Evolutionary conservation across 352 stramenopile genomes (phyloP).

Genomic region (Phytophthora syringae): DNA sequence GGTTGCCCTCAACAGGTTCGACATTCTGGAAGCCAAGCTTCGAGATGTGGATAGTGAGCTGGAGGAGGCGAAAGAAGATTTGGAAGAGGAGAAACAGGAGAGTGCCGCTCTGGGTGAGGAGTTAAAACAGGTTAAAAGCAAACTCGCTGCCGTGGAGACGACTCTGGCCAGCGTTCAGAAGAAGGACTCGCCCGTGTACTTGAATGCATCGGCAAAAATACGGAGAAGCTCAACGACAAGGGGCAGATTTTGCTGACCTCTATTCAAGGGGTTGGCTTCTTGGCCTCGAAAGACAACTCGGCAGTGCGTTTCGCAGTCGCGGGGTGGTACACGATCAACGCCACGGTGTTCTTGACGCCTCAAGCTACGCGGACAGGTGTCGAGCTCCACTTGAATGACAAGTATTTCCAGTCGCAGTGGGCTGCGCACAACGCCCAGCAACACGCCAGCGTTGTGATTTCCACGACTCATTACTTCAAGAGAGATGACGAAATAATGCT

Average conservation of each 20-base stretch:
- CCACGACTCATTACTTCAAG: not conserved
- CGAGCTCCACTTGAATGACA: not conserved
- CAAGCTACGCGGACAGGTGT: not conserved
- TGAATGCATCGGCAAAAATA: not conserved
- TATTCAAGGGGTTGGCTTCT: not conserved
- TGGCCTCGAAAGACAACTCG: not conserved
- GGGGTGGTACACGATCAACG: not conserved
- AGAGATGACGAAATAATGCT: conserved; percentile 9
- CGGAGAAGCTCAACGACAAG: not conserved
- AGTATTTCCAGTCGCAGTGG: conserved; percentile 3
- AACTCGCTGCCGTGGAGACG: not conserved
- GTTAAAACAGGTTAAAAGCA: not conserved
- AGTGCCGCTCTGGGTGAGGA: not conserved
- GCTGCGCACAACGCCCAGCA: not conserved
- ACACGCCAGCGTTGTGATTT: conserved; percentile 7
- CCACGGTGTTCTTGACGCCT: not conserved
- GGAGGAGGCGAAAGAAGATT: not conserved
- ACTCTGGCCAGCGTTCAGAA: no score
- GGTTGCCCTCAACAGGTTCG: conserved; percentile 6
- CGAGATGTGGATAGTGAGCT: conserved; percentile 9
- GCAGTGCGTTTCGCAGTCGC: not conserved
- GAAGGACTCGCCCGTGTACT: not conserved
- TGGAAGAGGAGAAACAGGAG: conserved; percentile 1
- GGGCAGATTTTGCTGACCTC: not conserved
- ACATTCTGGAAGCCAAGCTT: conserved; percentile 15